Evolutionary conservation across 768 basidiomycete genomes (phyloP).

Genomic region (Hypholoma sublateritium): DNA sequence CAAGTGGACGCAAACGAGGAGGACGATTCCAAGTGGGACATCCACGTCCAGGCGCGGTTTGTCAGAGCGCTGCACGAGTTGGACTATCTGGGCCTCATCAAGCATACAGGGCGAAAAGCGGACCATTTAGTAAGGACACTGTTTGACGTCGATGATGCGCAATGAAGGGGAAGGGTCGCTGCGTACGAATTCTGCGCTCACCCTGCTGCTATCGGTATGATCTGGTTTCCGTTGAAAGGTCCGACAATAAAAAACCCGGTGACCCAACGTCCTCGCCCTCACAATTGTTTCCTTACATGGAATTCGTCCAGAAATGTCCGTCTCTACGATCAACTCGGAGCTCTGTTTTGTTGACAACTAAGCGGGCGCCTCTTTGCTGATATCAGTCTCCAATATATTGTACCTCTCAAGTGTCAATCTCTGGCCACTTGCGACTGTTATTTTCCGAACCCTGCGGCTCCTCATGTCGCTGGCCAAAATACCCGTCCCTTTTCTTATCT

Average conservation of each 20-base stretch:
- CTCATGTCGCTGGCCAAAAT: slow-evolving; percentile 15
- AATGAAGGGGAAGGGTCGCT: slow-evolving; percentile 4
- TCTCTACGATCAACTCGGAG: too few relatives aligned
- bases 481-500: slow-evolving; percentile 13
- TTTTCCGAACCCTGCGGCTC: background rate
- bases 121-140: slow-evolving; percentile 75
- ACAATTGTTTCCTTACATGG: too few relatives aligned
- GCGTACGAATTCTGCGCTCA: too few relatives aligned
- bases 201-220: too few relatives aligned
- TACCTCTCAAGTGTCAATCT: background rate
- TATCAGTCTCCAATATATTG: too few relatives aligned
- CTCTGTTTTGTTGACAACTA: too few relatives aligned
- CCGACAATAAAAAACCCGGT: too few relatives aligned
- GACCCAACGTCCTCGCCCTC: too few relatives aligned
- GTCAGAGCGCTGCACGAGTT: slow-evolving; percentile 79
- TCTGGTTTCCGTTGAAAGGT: too few relatives aligned
- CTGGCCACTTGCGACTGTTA: background rate
- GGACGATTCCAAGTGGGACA: slow-evolving; percentile 52
- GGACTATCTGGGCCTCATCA: slow-evolving; percentile 77
- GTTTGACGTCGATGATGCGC: slow-evolving; percentile 49
- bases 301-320: too few relatives aligned
- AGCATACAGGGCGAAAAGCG: slow-evolving; percentile 74
- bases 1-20: slow-evolving; percentile 25
- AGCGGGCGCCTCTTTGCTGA: too few relatives aligned
- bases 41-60: slow-evolving; percentile 76